Percentiles rank a stretch among this genome's conserved stretches.
These are phyloP conservation scores for Aureobasidium musti DNA, from an alignment of 2,329 filamentous ascomycete species.

Conservation along the genomic window DNA sequence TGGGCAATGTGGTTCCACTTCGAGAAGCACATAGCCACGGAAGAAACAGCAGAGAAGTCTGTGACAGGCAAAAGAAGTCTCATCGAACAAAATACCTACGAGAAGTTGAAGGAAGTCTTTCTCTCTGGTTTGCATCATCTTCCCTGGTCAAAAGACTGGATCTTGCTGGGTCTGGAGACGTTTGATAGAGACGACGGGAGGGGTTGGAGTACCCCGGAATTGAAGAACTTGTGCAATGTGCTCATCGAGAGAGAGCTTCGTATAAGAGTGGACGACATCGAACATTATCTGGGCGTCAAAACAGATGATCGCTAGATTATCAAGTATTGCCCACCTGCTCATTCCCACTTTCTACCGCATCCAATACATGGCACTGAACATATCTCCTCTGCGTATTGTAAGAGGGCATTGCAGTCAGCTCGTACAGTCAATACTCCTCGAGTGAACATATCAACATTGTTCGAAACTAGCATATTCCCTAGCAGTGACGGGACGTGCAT, in stretches of 20 bases:
- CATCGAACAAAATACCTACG: background rate
- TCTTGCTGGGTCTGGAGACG: slow-evolving; percentile 59
- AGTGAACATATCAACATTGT: background rate
- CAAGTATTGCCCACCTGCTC: background rate
- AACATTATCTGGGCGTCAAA: background rate
- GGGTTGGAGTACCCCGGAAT: slow-evolving; percentile 51
- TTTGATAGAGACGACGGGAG: slow-evolving; percentile 35
- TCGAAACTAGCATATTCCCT: too few species aligned
- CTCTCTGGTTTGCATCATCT: slow-evolving; percentile 52
- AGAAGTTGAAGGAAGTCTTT: slow-evolving; percentile 33
- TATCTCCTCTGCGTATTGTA: too few species aligned
- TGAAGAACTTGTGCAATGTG: slow-evolving; percentile 57
- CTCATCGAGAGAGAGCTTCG: slow-evolving; percentile 64
- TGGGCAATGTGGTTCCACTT: slow-evolving; percentile 39
- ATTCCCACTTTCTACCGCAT: background rate
- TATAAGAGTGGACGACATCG: slow-evolving; percentile 39
- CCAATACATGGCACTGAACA: background rate
- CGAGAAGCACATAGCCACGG: slow-evolving; percentile 31
- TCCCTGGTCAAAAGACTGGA: slow-evolving; percentile 65
- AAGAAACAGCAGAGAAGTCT: background rate
- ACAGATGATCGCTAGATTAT: background rate
- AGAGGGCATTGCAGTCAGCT: background rate
- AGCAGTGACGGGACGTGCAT: background rate
- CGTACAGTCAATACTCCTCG: background rate
- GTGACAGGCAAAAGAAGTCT: background rate